Conservation (phyloP, 208 protist genomes). For the Willaertia magna region DNA sequence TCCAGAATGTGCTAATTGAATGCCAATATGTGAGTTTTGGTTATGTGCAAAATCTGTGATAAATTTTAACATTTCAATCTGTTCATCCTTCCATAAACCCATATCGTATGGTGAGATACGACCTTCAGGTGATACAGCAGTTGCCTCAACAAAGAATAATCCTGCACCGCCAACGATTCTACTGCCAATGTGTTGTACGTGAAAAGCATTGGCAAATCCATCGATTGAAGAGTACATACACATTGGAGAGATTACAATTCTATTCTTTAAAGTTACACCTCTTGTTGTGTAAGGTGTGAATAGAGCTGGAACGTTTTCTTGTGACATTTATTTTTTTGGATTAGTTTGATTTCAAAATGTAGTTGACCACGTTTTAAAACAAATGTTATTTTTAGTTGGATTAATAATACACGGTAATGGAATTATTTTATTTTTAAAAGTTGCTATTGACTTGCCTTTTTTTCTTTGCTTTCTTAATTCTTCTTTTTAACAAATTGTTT, state of each 20-base stretch:
- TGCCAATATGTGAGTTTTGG: background rate
- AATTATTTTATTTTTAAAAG: too few relatives aligned
- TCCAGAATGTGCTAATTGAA: background rate
- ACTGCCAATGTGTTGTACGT: constrained; percentile 23
- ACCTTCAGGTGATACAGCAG: constrained; percentile 23
- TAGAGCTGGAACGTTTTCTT: constrained; percentile 4
- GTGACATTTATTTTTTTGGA: too few relatives aligned
- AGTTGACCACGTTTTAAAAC: too few relatives aligned
- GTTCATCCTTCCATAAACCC: constrained; percentile 34
- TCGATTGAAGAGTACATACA: constrained; percentile 29
- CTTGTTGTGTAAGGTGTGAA: constrained; percentile 24
- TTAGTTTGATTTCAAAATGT: too few relatives aligned
- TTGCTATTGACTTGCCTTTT: too few relatives aligned
- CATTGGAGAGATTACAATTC: constrained; percentile 33
- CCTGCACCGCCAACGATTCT: constrained; percentile 24
- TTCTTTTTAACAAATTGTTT: too few relatives aligned
- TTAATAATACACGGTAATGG: too few relatives aligned
- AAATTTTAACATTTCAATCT: constrained; percentile 26
- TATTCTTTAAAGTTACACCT: constrained; percentile 30
- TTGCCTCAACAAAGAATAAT: constrained; percentile 28
- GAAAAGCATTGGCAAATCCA: constrained; percentile 30
- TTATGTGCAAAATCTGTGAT: constrained; percentile 25
- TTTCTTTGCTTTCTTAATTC: too few relatives aligned
- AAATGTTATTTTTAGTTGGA: too few relatives aligned
- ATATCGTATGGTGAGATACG: constrained; percentile 28